Evolutionary conservation across 1,284 basidiomycete genomes (phyloP), one percentile per base, ranked within the genome.

Genomic region (Kwoniella shivajii): DNA sequence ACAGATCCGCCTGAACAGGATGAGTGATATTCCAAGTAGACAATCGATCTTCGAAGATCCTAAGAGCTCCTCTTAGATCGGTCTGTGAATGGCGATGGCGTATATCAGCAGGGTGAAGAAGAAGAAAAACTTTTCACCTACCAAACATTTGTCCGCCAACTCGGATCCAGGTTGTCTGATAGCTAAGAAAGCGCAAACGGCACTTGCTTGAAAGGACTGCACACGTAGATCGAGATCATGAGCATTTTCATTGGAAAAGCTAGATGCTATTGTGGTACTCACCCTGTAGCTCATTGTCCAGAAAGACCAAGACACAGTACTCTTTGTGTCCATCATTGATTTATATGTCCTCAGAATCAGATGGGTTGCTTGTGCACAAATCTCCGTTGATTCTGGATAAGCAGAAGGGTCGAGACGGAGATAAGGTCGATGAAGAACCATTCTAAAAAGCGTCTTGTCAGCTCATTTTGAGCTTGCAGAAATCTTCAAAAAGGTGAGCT

Each of bases 391-490:
- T 54, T 74, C 72, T n/a, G 73, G 72, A 57, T 77, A 77, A 2
- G 73, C 77, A 13, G 58, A 42, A 1, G 75, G 73, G 57, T 78
- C 76, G n/a, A 71, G 63, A 16, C 76, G 69, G 6, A 78, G 69
- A 47, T 78, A 78, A 3, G 77, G 76, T 26, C 75, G 67, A 56
- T 78, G 77, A 22, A 78, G 65, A 10, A 75, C 68, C 53, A 78
- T 65, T 2, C 76, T 75, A 52, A 14, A 13, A n/a, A n/a, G n/a
- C n/a, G n/a, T n/a, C n/a, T n/a, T 20, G 16, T 37, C 33, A 54
- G 18, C 41, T 50, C 36, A 59, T 37, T n/a, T n/a, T n/a, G n/a
- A n/a, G n/a, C n/a, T n/a, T 11, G 20, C 16, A 20, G 13, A n/a
- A 38, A 31, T 42, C 34, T 18, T 16, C 33, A 7, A 47, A 9